Base-by-base conservation (phyloP, 2,329 filamentous ascomycete species). In the Phoma sp. region DNA sequence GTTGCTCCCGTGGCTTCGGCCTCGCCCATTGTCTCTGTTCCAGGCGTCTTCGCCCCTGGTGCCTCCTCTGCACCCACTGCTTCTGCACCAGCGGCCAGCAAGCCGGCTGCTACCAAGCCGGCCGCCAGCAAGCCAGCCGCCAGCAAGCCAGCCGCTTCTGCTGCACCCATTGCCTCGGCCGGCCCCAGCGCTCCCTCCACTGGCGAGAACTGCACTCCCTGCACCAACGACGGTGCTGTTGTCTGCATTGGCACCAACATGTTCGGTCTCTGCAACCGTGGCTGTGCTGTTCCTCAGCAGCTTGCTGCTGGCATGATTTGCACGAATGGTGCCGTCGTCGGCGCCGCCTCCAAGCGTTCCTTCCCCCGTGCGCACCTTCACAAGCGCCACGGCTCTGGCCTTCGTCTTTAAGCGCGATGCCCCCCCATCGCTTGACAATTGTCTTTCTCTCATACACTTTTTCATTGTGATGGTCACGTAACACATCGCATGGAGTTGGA, bases 231-330 rank as follows among this genome's bases (percentile, higher is more conserved):
- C 7, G 78, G 78, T 17, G 67, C 64, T 21, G 61, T 81, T 38
- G 68, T 80, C 50, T 81, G 79, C 69, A 76, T 79, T 29, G 76
- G 76, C 43, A 59, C 50, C 42, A 68, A 59, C 32, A 68, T 75
- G 21, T 81, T 77, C 49, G 79, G 78, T 26, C 67, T 80, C 29
- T 81, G 78, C 74, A 71, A 80, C 68, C 66, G 72, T 45, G 72
- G 74, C 38, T 77, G 68, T 51, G 78, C 76, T 5, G 67, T 79
- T 29, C 59, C 74, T 6, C 74, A 77, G 56, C 58, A 68, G 28
- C 70, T 80, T 23, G 73, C 78, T 9, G 62, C 67, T 17, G 79
- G 78, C 30, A 80, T 75, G 39, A 59, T 62, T 6, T 81, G 79
- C 68, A 60, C 67, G 9, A 65, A 71, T 38, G 76, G 76, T 30